Evolutionary conservation across 2,329 filamentous ascomycete genomes (phyloP), one percentile per base, ranked within the genome.

Genomic region (Trematosphaeria pertusa): DNA sequence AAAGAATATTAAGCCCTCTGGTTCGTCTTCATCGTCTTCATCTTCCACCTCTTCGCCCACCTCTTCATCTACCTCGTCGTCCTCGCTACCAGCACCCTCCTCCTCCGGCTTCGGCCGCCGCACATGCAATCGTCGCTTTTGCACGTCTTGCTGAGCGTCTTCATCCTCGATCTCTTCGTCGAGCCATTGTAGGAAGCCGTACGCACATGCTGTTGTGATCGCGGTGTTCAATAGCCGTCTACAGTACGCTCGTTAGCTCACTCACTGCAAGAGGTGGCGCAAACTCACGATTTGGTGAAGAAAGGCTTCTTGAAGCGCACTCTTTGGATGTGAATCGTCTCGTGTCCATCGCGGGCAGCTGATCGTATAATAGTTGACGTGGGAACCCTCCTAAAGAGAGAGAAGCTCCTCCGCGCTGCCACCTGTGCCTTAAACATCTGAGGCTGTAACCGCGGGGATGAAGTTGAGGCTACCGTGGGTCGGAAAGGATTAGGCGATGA

Each of bases 1-100:
- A 20, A 81, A 72, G 64, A 81, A 81, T 12, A 76, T 48, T 11
- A 72, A 46, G 24, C 50, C 58, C n/a, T 68, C 59, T 18, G 56
- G 55, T 7, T 63, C 57, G 4, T 66, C 63, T 6, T 71, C 69
- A 0, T 67, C 65, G 1, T 61, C 57, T 2, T 65, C 65, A 2
- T 64, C 61, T 1, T 66, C 69, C 2, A 67, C 66, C 6, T 67
- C 61, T 2, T 64, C 66, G 8, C 59, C 55, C 14, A 58, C 54
- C 15, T 56, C 52, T 30, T 52, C 34, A 9, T 56, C 51, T 19
- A 37, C 59, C 8, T 61, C 56, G 22, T 57, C 50, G 4, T 56
- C 58, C 6, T 59, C 49, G 10, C 48, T 48, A 32, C 33, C 54
- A 21, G 52, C 46, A 37, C 39, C 40, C 30, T 33, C 52, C 33